phyloP scores from a whole-genome alignment of 352 stramenopile species.

The Globisporangium yorkense region DNA sequence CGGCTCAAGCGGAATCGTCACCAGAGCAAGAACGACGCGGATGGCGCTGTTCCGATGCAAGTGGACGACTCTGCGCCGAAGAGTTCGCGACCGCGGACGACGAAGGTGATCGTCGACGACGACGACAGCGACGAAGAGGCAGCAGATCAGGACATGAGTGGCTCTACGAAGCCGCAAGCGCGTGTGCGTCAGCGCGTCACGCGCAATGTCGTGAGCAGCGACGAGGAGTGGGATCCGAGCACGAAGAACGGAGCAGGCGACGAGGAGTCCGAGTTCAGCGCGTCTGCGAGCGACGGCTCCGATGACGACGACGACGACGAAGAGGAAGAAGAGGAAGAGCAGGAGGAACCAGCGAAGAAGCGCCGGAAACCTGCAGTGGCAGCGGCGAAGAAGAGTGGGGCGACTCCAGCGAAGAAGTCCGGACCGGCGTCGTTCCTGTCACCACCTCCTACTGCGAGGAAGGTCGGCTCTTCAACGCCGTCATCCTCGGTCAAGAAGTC shows the following conservation, averaged over 20 bases:
- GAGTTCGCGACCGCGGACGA: neutral
- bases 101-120: slow-evolving; percentile 65
- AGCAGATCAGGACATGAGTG: slow-evolving; percentile 15
- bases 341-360: slow-evolving; percentile 37
- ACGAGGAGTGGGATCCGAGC: slow-evolving; percentile 43
- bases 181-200: slow-evolving; percentile 19
- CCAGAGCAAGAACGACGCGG: slow-evolving; percentile 11
- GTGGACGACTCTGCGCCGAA: slow-evolving; percentile 18
- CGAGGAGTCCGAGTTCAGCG: slow-evolving; percentile 53
- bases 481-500: slow-evolving; percentile 17
- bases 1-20: slow-evolving; percentile 4
- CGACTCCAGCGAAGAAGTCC: slow-evolving; percentile 19
- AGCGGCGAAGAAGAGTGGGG: slow-evolving; percentile 16
- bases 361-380: slow-evolving; percentile 17
- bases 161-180: slow-evolving; percentile 6
- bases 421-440: slow-evolving; percentile 32
- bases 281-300: slow-evolving; percentile 19
- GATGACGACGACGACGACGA: slow-evolving; percentile 47
- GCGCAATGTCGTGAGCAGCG: slow-evolving; percentile 35
- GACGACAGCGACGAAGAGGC: slow-evolving; percentile 77
- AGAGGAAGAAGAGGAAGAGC: slow-evolving; percentile 30
- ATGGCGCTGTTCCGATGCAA: neutral
- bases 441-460: slow-evolving; percentile 16
- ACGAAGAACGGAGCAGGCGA: slow-evolving; percentile 32
- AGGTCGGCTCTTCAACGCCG: slow-evolving; percentile 13